phyloP scores from a whole-genome alignment of 495 filamentous ascomycete species.

The Daldinia childiae region DNA sequence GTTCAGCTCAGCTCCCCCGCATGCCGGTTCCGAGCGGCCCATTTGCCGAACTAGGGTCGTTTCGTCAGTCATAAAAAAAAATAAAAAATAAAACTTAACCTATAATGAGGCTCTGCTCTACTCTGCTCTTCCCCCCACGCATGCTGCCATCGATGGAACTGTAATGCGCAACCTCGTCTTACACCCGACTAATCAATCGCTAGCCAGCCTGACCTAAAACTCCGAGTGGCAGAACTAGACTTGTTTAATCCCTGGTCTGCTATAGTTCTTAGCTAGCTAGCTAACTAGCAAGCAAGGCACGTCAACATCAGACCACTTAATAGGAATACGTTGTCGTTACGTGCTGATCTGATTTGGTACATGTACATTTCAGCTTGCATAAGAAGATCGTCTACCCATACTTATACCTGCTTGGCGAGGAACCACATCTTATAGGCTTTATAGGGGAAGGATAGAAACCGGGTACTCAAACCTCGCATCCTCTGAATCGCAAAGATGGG shows the following conservation, averaged over 20 bases:
- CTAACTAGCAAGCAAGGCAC: neutral
- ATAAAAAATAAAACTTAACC: neutral
- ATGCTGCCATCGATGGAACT: neutral
- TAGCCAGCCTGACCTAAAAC: neutral
- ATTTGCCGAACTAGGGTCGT: neutral
- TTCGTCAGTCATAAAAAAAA: neutral
- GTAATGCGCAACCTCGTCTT: neutral
- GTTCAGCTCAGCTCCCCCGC: neutral
- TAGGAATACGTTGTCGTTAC: neutral
- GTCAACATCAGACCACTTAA: neutral
- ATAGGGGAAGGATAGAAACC: neutral
- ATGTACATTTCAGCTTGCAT: neutral
- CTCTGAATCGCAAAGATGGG: slow-evolving; percentile 16
- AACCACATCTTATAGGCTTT: neutral
- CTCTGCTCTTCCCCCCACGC: neutral
- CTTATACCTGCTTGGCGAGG: neutral
- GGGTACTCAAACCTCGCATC: neutral
- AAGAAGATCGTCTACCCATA: neutral
- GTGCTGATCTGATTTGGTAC: neutral
- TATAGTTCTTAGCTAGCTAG: neutral
- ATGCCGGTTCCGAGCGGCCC: neutral
- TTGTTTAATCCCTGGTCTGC: neutral
- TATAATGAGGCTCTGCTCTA: neutral
- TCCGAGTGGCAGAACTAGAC: neutral
- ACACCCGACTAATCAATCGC: neutral